Conservation (phyloP, 768 basidiomycete species). For the Suillus clintonianus region DNA sequence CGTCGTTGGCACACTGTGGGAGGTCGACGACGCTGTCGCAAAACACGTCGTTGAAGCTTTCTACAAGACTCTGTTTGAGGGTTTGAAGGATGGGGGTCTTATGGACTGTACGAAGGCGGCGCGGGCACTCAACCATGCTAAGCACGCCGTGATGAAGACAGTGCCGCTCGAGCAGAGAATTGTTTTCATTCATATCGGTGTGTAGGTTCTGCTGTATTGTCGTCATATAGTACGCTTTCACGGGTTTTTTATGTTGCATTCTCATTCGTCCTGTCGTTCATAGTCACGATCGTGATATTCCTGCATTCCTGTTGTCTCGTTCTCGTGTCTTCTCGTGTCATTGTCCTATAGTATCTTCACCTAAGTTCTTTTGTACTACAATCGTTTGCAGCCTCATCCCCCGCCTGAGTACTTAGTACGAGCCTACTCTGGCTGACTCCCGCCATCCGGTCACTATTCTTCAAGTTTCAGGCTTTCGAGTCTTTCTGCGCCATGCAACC, state of each 20-base stretch:
- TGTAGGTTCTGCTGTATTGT: not conserved
- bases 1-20: constrained; percentile 26
- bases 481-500: too few species aligned
- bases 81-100: not conserved
- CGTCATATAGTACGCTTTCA: not conserved
- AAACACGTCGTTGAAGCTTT: not conserved
- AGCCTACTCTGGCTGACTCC: too few species aligned
- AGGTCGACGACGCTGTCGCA: constrained; percentile 7
- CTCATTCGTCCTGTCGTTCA: not conserved
- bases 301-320: too few species aligned
- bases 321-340: too few species aligned
- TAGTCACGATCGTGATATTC: too few species aligned
- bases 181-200: constrained; percentile 9
- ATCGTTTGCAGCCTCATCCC: too few species aligned
- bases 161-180: constrained; percentile 7
- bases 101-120: constrained; percentile 8
- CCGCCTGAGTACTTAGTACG: too few species aligned
- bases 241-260: not conserved
- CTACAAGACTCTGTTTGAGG: not conserved
- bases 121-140: not conserved
- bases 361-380: too few species aligned
- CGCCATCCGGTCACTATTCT: too few species aligned
- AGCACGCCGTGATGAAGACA: not conserved
- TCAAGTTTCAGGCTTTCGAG: too few species aligned
- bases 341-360: too few species aligned